Base-by-base conservation (phyloP, 1,284 basidiomycete species). In the Rhodotorula sp. region DNA sequence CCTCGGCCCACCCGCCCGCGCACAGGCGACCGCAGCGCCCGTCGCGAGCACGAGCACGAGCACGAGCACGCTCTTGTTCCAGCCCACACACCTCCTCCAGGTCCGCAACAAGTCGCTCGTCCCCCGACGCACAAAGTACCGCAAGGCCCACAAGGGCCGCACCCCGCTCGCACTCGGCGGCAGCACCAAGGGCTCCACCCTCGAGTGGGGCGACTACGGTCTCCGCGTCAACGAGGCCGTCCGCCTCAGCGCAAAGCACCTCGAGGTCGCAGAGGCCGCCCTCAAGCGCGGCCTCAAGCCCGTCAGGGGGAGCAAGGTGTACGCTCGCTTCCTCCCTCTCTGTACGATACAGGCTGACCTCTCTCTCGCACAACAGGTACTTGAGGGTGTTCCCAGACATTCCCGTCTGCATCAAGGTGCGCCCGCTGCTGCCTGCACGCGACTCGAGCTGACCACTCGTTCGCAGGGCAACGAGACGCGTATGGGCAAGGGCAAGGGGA, bases 401-500 rank as follows among this genome's bases (percentile, higher is more conserved):
- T 68, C 94, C 96, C 5, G 94, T 99, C 69, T 97, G 95, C 84
- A 90, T 98, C 69, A 98, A 99, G 88, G 91, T 91, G 72, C 63
- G 84, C 10, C 39, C 22, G 1, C 29, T 17, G 15, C 7, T 12
- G 0, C 10, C 25, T 1, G 1, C 7, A 13, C 25, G 4, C 32
- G 32, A 32, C 32, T 51, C 39, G 48, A 29, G 6, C 37, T 50
- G 48, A 61, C 36, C 25, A 6, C 46, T 15, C 34, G 41, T 34
- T 68, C 37, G 8, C 73, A 93, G 91, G 96, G 96, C 66, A 98
- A 97, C 80, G 96, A 99, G 82, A 97, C 95, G 13, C 91, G 97
- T 87, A 99, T 99, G 97, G 96, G 96, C 59, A 98, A 98, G 83
- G 97, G 97, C 70, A 99, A 99, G 83, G 97, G 97, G 60, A 88